phyloP scores from a whole-genome alignment of 495 filamentous ascomycete genomes.

The Pyrenopolyporus hunteri region DNA sequence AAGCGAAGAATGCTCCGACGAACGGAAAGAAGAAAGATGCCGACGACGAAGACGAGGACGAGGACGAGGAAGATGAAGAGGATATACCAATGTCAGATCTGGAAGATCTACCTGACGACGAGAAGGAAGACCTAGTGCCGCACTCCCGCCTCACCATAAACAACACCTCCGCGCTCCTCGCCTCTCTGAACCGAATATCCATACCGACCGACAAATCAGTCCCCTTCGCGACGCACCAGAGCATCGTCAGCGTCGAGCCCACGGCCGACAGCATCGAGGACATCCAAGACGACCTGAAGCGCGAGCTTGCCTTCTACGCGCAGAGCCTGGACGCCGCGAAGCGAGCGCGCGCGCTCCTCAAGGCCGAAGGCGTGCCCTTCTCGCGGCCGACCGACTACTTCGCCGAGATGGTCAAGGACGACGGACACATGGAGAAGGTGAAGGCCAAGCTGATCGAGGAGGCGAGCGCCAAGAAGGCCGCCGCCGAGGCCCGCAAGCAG shows the following conservation, averaged over 20 bases:
- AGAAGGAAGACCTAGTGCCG: conserved; percentile 82
- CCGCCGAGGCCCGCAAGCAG: conserved; percentile 87
- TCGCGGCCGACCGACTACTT: conserved; percentile 92
- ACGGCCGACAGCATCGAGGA: conserved; percentile 65
- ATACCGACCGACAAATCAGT: conserved; percentile 61
- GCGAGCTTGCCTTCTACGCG: conserved; percentile 92
- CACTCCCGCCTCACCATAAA: conserved; percentile 96
- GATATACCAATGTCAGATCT: conserved; percentile 85
- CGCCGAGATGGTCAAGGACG: conserved; percentile 97
- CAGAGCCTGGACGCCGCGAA: conserved; percentile 82
- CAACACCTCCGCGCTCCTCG: conserved; percentile 84
- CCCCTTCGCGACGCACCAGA: conserved; percentile 62
- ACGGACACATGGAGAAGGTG: conserved; percentile 97
- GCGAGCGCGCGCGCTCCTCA: conserved; percentile 71
- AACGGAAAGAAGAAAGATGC: conserved; percentile 48
- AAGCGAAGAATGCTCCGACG: conserved; percentile 50
- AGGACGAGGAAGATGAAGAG: conserved; percentile 60
- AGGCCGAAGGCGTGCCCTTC: conserved; percentile 83
- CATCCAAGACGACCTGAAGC: conserved; percentile 83
- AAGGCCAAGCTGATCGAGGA: conserved; percentile 92
- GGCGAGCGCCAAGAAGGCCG: conserved; percentile 88
- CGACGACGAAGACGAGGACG: conserved; percentile 48
- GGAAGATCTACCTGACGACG: conserved; percentile 75
- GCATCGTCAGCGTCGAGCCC: conserved; percentile 54
- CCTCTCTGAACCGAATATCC: conserved; percentile 76